Evolutionary conservation across 106 monocot genomes (phyloP).

Genomic region (Platanthera guangdongensis): DNA sequence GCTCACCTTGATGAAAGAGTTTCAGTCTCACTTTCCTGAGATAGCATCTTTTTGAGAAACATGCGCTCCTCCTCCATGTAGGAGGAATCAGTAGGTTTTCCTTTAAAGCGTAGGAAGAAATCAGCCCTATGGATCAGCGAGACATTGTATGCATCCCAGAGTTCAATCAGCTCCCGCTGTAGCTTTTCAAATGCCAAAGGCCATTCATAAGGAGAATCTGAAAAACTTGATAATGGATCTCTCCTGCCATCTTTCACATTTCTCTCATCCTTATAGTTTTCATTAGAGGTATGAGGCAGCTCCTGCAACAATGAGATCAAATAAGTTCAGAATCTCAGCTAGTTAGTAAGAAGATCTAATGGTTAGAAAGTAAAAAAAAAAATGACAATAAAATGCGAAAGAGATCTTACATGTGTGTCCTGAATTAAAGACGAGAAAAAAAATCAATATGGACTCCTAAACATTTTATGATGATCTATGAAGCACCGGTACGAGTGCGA

Average conservation of each 20-base stretch:
- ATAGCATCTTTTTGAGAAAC: conserved; percentile 41
- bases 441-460: background rate
- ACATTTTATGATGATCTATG: too few species aligned
- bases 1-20: conserved; percentile 43
- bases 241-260: conserved; percentile 28
- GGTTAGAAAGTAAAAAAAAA: background rate
- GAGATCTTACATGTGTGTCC: background rate
- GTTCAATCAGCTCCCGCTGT: conserved; percentile 57
- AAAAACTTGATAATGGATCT: conserved; percentile 18
- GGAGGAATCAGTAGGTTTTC: conserved; percentile 64
- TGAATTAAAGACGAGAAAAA: background rate
- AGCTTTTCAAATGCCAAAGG: conserved; percentile 56
- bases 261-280: conserved; percentile 17
- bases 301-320: conserved; percentile 27
- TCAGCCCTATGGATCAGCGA: conserved; percentile 75
- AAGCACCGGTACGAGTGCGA: too few species aligned
- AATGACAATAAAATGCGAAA: background rate
- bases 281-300: background rate
- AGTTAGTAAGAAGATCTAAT: background rate
- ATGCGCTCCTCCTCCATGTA: conserved; percentile 88
- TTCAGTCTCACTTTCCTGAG: conserved; percentile 6
- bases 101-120: conserved; percentile 89
- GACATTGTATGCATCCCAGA: conserved; percentile 84
- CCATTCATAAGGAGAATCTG: conserved; percentile 42
- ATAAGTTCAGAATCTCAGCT: background rate